Conservation (phyloP, 768 basidiomycete species). For the Coprinopsis cinerea region DNA sequence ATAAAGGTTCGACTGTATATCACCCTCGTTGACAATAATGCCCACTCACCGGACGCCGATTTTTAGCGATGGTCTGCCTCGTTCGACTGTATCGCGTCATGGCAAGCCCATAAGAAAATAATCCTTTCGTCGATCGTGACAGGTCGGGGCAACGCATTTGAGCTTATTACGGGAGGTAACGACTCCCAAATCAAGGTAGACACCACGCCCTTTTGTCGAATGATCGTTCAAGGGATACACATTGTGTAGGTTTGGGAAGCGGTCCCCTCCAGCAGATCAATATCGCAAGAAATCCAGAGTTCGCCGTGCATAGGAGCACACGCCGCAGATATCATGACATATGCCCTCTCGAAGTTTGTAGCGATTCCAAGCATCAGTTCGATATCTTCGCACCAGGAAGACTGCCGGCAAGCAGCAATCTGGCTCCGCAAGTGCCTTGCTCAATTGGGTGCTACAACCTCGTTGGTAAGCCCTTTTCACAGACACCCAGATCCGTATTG, state of each 20-base stretch:
- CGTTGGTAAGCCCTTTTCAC: slow-evolving; percentile 43
- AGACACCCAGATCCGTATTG: not conserved
- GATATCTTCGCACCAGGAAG: slow-evolving; percentile 59
- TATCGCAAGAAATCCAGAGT: slow-evolving; percentile 8
- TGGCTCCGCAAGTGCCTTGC: slow-evolving; percentile 86
- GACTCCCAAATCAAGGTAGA: slow-evolving; percentile 79
- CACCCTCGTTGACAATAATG: too few relatives aligned
- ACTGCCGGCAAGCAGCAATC: slow-evolving; percentile 91
- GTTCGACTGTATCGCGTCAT: slow-evolving; percentile 81
- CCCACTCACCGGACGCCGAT: too few relatives aligned
- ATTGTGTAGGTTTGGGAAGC: slow-evolving; percentile 50
- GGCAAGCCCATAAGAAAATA: slow-evolving; percentile 77
- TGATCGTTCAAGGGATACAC: not conserved
- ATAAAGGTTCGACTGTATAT: too few relatives aligned
- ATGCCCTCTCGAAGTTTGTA: slow-evolving; percentile 80
- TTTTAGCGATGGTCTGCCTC: slow-evolving; percentile 74
- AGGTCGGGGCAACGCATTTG: slow-evolving; percentile 18
- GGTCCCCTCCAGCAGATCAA: slow-evolving; percentile 24
- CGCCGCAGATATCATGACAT: slow-evolving; percentile 38
- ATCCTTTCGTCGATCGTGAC: slow-evolving; percentile 74
- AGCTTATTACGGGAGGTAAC: slow-evolving; percentile 75
- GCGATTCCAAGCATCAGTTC: slow-evolving; percentile 84
- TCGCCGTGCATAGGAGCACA: slow-evolving; percentile 7
- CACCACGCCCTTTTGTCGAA: not conserved
- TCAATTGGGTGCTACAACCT: slow-evolving; percentile 82